A percentile compares a stretch with the other conserved stretches of the same genome.
Evolutionary conservation across 495 filamentous ascomycete species (phyloP).

Genomic region (Podospora didyma): DNA sequence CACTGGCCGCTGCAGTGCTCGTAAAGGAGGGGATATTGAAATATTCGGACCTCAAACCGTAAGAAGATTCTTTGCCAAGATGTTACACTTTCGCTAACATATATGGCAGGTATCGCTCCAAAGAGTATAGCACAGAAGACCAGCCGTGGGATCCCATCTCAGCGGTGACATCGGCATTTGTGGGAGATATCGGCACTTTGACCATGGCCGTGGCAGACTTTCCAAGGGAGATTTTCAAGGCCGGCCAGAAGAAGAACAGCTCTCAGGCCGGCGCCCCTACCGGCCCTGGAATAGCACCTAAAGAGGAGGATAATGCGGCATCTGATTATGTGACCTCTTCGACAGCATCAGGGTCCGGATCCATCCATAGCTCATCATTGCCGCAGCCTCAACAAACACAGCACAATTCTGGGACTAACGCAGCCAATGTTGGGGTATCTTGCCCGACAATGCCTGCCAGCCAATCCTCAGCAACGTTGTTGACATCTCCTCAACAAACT

Average conservation of each 20-base stretch:
- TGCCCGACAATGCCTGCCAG: no score
- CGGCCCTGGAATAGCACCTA: not conserved
- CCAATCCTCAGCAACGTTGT: no score
- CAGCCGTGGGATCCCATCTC: slow-evolving; percentile 70
- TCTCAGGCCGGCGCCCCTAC: not conserved
- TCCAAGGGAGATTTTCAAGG: slow-evolving; percentile 64
- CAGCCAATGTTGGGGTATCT: no score
- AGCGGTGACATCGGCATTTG: slow-evolving; percentile 65
- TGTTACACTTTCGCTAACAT: slow-evolving; percentile 15
- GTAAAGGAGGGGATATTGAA: slow-evolving; percentile 58
- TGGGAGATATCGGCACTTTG: slow-evolving; percentile 70
- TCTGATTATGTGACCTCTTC: not conserved
- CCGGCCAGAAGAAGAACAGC: slow-evolving; percentile 23
- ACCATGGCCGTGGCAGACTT: slow-evolving; percentile 81
- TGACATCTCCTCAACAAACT: not conserved
- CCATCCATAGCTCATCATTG: no score
- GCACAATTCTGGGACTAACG: no score
- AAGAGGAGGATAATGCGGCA: not conserved
- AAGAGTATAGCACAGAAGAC: slow-evolving; percentile 68
- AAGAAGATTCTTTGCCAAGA: slow-evolving; percentile 17
- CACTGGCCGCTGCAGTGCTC: slow-evolving; percentile 63
- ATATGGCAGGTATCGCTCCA: slow-evolving; percentile 52
- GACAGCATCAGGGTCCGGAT: not conserved
- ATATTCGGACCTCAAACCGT: slow-evolving; percentile 67
- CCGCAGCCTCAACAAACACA: no score